Evolutionary conservation across 192 early-diverging fungal genomes (phyloP), one percentile per base, ranked within the genome.

Genomic region (Backusella westeae): DNA sequence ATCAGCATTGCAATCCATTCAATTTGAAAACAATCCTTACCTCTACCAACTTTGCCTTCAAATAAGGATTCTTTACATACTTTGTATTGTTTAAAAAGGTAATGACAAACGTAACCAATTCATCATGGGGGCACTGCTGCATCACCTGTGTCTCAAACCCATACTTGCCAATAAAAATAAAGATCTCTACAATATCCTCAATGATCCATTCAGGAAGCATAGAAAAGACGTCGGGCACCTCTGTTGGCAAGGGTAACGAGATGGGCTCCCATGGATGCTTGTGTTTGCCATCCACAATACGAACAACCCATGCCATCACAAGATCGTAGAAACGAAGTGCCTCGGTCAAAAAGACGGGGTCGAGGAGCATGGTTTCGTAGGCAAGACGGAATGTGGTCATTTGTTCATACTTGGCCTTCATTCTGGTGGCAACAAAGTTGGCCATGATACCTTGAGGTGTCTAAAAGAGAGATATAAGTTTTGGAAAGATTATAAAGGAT

Each of bases 31-130:
- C 34, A 39, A 15, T 34, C 4, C 38, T 71, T 85, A 97, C 94
- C 79, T 99, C 98, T 3, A 97, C 94, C 34, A 98, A 84, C 66
- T 96, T 97, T 35, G 94, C 93, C 76, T 97, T 97, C 75, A 99
- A 76, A 75, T 99, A 94, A 21, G 98, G 98, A 79, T 98, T 99
- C 86, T 94, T 94, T 73, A 98, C 88, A 67, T 93, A 95, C 4
- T 79, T 76, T 0, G 93, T 88, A 70, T 94, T 94, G 15, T 86
- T 85, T 77, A 98, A 83, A 78, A 98, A 93, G 6, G 89, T 87
- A 80, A 97, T 92, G 6, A 88, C 86, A 73, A 97, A 97, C 0
- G 88, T 87, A 23, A 89, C 73, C 19, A 89, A 63, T 63, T 89
- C 89, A 38, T 81, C 81, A 59, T 85, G 73, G 3, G 88, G 82